phyloP scores from a whole-genome alignment of 352 stramenopile species.

The Phytopythium kandeliae region DNA sequence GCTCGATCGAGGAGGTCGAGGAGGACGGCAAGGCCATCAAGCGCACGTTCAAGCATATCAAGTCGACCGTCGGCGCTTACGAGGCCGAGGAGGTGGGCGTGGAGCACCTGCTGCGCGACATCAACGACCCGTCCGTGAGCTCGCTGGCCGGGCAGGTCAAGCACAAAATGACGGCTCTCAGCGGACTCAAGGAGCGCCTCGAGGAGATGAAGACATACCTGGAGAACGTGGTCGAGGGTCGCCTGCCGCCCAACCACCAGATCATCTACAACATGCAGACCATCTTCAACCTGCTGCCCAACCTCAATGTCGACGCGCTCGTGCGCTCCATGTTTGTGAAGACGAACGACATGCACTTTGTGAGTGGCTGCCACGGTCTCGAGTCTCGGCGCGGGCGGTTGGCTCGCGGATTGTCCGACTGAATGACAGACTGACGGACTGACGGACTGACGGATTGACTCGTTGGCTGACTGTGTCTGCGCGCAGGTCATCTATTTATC shows the following conservation, averaged over 20 bases:
- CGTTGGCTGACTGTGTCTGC: not conserved
- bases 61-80: conserved; percentile 94
- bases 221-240: conserved; percentile 86
- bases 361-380: too few relatives aligned
- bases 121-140: conserved; percentile 99
- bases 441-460: conserved; percentile 9
- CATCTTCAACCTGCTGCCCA: conserved; percentile 99
- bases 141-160: conserved; percentile 98
- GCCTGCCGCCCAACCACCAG: conserved; percentile 74
- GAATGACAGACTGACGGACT: not conserved
- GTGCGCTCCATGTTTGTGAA: conserved; percentile 98
- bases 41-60: conserved; percentile 98
- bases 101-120: conserved; percentile 98
- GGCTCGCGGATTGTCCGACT: too few relatives aligned
- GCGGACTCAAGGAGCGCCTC: conserved; percentile 91
- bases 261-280: conserved; percentile 99
- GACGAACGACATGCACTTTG: conserved; percentile 99
- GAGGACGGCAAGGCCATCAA: conserved; percentile 94
- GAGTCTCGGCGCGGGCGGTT: too few relatives aligned
- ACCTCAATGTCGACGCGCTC: conserved; percentile 97
- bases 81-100: conserved; percentile 96
- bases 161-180: conserved; percentile 96
- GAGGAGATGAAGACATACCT: conserved; percentile 98
- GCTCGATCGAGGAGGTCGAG: conserved; percentile 96
- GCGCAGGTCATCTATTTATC: conserved; percentile 95